Evolutionary conservation across 805 yeast genomes (phyloP).

Genomic region (Suhomyces faveliae): DNA sequence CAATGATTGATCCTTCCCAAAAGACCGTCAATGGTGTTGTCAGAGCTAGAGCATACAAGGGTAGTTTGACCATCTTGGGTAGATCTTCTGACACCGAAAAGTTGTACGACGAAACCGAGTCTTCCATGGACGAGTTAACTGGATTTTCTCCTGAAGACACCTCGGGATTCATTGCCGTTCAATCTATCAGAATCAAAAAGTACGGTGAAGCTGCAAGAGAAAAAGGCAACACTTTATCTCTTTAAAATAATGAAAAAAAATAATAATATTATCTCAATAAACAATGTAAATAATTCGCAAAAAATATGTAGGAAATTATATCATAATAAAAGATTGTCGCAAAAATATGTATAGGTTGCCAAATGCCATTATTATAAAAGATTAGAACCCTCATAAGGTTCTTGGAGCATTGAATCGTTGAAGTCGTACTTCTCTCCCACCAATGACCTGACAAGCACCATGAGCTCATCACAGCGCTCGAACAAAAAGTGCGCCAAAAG

Average conservation of each 20-base stretch:
- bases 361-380: neutral
- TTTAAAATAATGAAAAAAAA: neutral
- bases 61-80: constrained; percentile 78
- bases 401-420: constrained; percentile 6
- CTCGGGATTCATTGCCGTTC: constrained; percentile 95
- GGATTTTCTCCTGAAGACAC: constrained; percentile 98
- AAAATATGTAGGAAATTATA: too few species aligned
- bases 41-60: constrained; percentile 92
- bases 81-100: constrained; percentile 95
- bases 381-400: constrained; percentile 1
- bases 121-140: constrained; percentile 98
- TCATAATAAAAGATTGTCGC: too few species aligned
- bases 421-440: constrained; percentile 37
- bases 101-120: constrained; percentile 95
- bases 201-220: constrained; percentile 94
- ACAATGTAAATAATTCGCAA: constrained; percentile 1
- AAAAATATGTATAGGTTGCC: too few species aligned
- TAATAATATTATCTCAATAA: constrained; percentile 2
- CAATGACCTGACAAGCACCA: constrained; percentile 27
- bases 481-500: constrained; percentile 31
- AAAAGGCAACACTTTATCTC: constrained; percentile 55
- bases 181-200: constrained; percentile 97
- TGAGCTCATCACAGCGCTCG: constrained; percentile 28
- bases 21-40: constrained; percentile 94
- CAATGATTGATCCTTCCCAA: constrained; percentile 94